Evolutionary conservation across 345 rosid species (phyloP), one percentile per base, ranked within the genome.

Genomic region (Dimocarpus longan): DNA sequence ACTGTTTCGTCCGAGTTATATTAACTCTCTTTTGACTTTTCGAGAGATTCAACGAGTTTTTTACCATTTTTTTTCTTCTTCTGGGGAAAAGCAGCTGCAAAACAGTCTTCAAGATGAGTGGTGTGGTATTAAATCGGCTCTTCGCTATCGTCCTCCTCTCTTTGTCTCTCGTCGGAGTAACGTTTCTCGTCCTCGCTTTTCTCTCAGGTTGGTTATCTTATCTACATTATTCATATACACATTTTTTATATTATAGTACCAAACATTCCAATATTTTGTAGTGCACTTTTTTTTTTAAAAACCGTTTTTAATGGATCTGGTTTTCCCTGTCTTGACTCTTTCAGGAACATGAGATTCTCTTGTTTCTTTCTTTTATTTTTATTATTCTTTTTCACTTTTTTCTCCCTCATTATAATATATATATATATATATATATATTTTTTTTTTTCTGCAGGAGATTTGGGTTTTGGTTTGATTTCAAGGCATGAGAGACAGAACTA

Each of bases 51-150:
- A 22, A 60, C 69, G 74, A 63, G 68, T 40, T 60, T 52, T 6
- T n/a, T 3, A 46, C 52, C 12, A 2, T 46, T 7, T 70, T 24
- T 62, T 64, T 64, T 42, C 9, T 42, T 8, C 9, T 54, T 16
- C 59, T 24, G 24, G 46, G 8, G 26, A 32, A 72, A 56, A 44
- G 37, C 24, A 69, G 39, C 39, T 24, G 15, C 13, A 46, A 24
- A 21, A 67, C 10, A 8, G 50, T 48, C 26, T 48, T 57, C 78
- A 21, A 48, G 78, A 84, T 86, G 86, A 73, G 71, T 76, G 76
- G 60, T 28, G 28, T 18, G 56, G 11, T 22, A 18, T 18, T 19
- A 50, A 65, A 73, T 81, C 44, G 83, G 71, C 75, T 83, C 13
- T 15, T 75, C 56, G 77, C 37, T 67, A 73, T 79, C 57, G 71